Evolutionary conservation across 306 rosid genomes (phyloP).

Genomic region (Pachyrhizus erosus): DNA sequence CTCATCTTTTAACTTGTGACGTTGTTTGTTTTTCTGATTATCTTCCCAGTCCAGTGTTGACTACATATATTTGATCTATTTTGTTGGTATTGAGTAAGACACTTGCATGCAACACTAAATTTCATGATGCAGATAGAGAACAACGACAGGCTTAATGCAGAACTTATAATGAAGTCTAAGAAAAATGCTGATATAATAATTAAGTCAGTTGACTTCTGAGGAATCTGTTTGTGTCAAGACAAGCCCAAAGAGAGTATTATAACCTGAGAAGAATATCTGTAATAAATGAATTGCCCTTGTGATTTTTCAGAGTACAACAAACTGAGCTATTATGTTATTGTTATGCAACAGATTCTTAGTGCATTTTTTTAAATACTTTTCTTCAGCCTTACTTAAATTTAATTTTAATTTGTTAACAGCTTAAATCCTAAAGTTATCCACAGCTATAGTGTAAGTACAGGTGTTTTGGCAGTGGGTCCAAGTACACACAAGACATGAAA

Average conservation of each 20-base stretch:
- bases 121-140: constrained; percentile 68
- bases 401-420: background rate
- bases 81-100: constrained; percentile 1
- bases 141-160: constrained; percentile 89
- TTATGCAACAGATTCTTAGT: constrained; percentile 9
- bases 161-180: constrained; percentile 79
- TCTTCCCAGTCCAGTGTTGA: constrained; percentile 7
- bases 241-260: constrained; percentile 3
- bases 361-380: background rate
- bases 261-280: background rate
- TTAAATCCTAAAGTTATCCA: constrained; percentile 1
- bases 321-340: background rate
- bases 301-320: constrained; percentile 3
- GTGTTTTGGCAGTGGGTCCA: constrained; percentile 6
- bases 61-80: constrained; percentile 31
- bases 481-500: background rate
- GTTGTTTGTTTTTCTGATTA: constrained; percentile 5
- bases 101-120: background rate
- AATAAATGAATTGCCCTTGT: constrained; percentile 4
- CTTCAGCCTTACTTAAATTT: background rate
- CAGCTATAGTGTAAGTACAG: background rate
- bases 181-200: constrained; percentile 77
- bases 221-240: constrained; percentile 18
- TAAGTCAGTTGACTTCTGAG: constrained; percentile 75
- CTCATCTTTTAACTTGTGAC: background rate